Conservation (phyloP, 2,329 filamentous ascomycete species). For the Aspergillus ustus region DNA sequence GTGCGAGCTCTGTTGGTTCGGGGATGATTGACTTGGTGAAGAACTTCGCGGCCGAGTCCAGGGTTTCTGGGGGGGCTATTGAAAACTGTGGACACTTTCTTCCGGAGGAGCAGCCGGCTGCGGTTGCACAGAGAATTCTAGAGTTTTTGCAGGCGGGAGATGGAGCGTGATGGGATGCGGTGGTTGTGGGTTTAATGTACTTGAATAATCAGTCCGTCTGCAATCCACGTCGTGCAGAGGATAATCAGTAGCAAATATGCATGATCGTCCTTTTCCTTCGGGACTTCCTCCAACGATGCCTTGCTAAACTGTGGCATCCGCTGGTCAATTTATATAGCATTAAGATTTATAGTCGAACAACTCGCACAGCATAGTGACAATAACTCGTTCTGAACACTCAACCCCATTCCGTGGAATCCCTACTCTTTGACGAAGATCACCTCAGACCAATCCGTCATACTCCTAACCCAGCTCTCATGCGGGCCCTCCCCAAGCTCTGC, state of each 20-base stretch:
- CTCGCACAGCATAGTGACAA: too few species aligned
- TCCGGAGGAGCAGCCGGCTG: slow-evolving; percentile 31
- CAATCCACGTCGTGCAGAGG: too few species aligned
- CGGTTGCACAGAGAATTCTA: slow-evolving; percentile 21
- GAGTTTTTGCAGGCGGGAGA: slow-evolving; percentile 17
- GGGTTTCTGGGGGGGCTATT: slow-evolving; percentile 28
- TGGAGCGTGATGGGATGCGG: too few species aligned
- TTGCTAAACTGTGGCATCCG: too few species aligned
- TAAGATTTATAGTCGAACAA: too few species aligned
- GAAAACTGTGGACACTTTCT: slow-evolving; percentile 33
- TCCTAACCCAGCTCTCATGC: background rate
- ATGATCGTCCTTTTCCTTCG: too few species aligned
- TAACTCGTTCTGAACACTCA: too few species aligned
- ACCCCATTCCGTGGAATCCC: background rate
- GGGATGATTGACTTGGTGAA: slow-evolving; percentile 21
- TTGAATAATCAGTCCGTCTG: too few species aligned
- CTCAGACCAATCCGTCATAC: background rate
- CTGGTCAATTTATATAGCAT: too few species aligned
- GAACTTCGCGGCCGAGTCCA: slow-evolving; percentile 19
- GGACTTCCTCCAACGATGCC: too few species aligned
- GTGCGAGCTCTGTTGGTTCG: slow-evolving; percentile 19
- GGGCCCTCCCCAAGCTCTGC: background rate
- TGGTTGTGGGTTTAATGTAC: too few species aligned
- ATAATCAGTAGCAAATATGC: too few species aligned
- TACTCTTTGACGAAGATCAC: background rate